These are phyloP conservation scores for Pseudocercospora vitis DNA, from an alignment of 2,329 filamentous ascomycete species.

Conservation along the genomic window DNA sequence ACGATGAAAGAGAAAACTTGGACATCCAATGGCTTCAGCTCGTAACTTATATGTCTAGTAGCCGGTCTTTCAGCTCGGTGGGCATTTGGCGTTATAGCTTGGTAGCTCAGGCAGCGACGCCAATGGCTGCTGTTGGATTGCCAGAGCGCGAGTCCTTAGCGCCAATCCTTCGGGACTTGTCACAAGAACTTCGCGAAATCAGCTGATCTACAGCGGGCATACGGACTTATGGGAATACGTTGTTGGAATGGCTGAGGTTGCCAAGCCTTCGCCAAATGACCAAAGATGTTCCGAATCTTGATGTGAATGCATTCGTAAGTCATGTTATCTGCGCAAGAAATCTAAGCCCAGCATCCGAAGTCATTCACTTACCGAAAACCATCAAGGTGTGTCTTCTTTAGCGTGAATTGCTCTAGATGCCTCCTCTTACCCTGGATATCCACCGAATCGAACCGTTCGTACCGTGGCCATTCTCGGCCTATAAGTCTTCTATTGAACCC, in stretches of 20 bases:
- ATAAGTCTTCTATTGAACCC: no score
- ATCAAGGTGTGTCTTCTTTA: conserved; percentile 1
- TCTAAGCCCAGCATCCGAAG: no score
- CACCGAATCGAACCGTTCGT: no score
- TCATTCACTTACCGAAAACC: background rate
- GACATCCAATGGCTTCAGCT: background rate
- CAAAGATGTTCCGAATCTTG: no score
- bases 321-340: no score
- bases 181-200: background rate
- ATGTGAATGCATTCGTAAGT: no score
- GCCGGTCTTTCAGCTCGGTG: background rate
- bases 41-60: background rate
- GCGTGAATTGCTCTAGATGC: no score
- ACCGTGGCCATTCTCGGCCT: no score
- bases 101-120: background rate
- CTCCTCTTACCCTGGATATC: no score
- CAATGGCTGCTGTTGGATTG: background rate
- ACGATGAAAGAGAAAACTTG: no score
- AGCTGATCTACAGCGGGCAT: background rate
- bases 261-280: background rate
- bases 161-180: background rate
- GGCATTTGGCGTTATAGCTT: background rate
- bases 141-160: background rate
- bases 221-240: background rate
- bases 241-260: no score